Percentiles rank a stretch among this genome's conserved stretches.
These are phyloP conservation scores for Ilyonectria sp. DNA, from an alignment of 2,329 filamentous ascomycete species.

Conservation along the genomic window DNA sequence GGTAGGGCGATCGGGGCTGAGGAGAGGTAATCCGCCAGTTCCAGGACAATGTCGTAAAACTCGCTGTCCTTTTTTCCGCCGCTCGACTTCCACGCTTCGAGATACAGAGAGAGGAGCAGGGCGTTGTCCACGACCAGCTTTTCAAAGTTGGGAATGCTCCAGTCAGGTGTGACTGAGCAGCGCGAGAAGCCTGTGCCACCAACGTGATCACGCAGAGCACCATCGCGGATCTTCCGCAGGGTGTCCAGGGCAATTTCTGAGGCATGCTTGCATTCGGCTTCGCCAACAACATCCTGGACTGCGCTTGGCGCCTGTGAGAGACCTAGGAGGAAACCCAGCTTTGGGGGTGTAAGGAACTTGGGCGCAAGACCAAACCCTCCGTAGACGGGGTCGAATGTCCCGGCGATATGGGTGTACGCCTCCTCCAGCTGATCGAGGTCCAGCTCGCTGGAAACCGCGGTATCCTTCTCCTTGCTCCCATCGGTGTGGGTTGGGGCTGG, in stretches of 20 bases:
- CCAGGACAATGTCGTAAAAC: constrained; percentile 83
- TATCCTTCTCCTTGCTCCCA: constrained; percentile 40
- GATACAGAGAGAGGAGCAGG: constrained; percentile 85
- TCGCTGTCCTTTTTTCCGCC: constrained; percentile 72
- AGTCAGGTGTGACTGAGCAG: constrained; percentile 92
- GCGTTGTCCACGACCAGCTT: constrained; percentile 97
- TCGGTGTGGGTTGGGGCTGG: constrained; percentile 48
- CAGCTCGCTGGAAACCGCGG: constrained; percentile 73
- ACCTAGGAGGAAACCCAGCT: constrained; percentile 85
- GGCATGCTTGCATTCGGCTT: constrained; percentile 80
- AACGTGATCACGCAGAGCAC: constrained; percentile 70
- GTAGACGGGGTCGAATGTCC: constrained; percentile 83
- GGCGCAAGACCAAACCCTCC: constrained; percentile 87
- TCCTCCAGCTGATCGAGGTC: constrained; percentile 95
- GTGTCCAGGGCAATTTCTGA: constrained; percentile 86
- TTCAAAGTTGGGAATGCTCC: constrained; percentile 96
- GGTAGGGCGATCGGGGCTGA: constrained; percentile 76
- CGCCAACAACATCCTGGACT: constrained; percentile 90
- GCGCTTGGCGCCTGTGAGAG: constrained; percentile 79
- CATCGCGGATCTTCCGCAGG: constrained; percentile 78
- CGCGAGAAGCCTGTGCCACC: constrained; percentile 72
- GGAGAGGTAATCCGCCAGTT: constrained; percentile 90
- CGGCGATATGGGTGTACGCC: constrained; percentile 84
- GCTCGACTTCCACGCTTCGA: constrained; percentile 83
- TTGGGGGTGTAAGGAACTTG: constrained; percentile 92